Conservation (phyloP, 2,329 filamentous ascomycete species). For the Penicillium sp. region DNA sequence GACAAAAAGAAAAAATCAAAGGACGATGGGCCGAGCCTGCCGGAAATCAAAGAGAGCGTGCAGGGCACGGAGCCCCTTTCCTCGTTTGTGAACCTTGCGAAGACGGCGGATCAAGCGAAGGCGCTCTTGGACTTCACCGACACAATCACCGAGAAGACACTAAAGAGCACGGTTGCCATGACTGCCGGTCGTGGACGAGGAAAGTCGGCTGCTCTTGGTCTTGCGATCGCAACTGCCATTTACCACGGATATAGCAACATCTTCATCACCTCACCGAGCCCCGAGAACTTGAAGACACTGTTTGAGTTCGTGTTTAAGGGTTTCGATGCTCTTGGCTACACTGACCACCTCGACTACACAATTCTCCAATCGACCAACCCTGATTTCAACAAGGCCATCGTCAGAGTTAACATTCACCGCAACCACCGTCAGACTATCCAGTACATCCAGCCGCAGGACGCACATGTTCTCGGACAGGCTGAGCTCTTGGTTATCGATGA, state of each 20-base stretch:
- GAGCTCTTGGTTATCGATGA: conserved; percentile 96
- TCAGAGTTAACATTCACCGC: conserved; percentile 91
- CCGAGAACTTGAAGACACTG: conserved; percentile 96
- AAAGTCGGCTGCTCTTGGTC: conserved; percentile 93
- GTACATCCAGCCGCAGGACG: conserved; percentile 95
- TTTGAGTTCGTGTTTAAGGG: conserved; percentile 99
- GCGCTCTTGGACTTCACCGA: conserved; percentile 96
- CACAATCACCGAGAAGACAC: conserved; percentile 91
- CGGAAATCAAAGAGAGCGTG: conserved; percentile 78
- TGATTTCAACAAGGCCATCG: conserved; percentile 98
- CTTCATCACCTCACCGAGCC: conserved; percentile 96
- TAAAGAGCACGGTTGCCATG: conserved; percentile 88
- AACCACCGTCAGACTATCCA: conserved; percentile 97
- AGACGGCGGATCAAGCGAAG: conserved; percentile 93
- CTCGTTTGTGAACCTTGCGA: conserved; percentile 77
- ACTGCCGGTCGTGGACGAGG: conserved; percentile 93
- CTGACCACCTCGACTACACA: conserved; percentile 94
- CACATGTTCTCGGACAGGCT: conserved; percentile 90
- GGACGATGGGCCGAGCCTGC: too few relatives aligned
- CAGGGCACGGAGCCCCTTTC: conserved; percentile 85
- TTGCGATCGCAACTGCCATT: conserved; percentile 89
- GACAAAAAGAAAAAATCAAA: conserved; percentile 65
- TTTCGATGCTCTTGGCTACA: conserved; percentile 90
- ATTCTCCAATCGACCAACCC: conserved; percentile 98
- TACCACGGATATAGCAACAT: conserved; percentile 99